Conservation (phyloP, 257 asterid genomes). For the Ehretia macrophylla region DNA sequence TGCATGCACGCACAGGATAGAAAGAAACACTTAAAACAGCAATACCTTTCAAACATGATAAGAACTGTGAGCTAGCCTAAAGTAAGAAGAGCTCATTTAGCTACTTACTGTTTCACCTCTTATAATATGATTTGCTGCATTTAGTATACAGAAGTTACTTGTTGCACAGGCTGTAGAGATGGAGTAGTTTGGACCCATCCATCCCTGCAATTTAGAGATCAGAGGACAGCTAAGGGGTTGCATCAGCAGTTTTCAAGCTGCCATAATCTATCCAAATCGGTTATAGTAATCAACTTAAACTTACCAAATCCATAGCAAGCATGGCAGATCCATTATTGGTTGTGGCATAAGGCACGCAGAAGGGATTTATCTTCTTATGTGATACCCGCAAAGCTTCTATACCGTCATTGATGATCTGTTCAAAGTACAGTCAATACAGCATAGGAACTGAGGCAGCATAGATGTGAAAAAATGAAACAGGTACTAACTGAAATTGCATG, state of each 20-base stretch:
- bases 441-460: conserved; percentile 1
- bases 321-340: conserved; percentile 47
- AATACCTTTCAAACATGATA: not conserved
- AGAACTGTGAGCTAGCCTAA: not conserved
- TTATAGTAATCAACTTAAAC: not conserved
- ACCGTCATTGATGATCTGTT: conserved; percentile 38
- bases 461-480: too few species aligned
- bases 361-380: conserved; percentile 48
- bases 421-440: conserved; percentile 8
- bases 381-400: conserved; percentile 41
- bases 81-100: not conserved
- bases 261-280: not conserved
- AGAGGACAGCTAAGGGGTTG: not conserved
- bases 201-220: conserved; percentile 30
- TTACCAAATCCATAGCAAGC: conserved; percentile 47
- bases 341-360: conserved; percentile 45
- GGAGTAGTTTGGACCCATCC: conserved; percentile 55
- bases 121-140: conserved; percentile 39
- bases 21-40: not conserved
- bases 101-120: conserved; percentile 46
- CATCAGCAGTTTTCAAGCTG: not conserved
- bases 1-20: conserved; percentile 11
- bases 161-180: conserved; percentile 57
- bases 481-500: not conserved
- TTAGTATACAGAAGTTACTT: conserved; percentile 42